Conservation (phyloP, 2,329 filamentous ascomycete species). For the Bimuria novae-zelandiae region DNA sequence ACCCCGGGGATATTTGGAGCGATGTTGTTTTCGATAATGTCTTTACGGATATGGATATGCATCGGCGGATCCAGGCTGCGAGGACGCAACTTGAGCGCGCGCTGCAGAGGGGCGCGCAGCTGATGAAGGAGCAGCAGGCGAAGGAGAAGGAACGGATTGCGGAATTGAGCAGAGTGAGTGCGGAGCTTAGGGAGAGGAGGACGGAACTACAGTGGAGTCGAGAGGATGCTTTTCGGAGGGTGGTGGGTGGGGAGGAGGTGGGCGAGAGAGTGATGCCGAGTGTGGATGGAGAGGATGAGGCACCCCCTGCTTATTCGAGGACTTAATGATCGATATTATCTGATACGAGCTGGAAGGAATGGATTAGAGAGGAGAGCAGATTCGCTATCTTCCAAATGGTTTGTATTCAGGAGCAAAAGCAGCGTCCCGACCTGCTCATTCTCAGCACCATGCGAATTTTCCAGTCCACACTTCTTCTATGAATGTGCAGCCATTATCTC, state of each 20-base stretch:
- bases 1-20: conserved; percentile 53
- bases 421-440: neutral
- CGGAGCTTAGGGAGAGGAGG: conserved; percentile 34
- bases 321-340: neutral
- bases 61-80: conserved; percentile 56
- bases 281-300: neutral
- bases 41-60: conserved; percentile 58
- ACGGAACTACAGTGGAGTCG: conserved; percentile 52
- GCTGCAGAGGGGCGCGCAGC: conserved; percentile 32
- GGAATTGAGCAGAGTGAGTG: conserved; percentile 37
- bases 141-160: conserved; percentile 25
- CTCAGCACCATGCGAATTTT: neutral
- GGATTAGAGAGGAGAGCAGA: neutral
- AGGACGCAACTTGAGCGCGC: conserved; percentile 37
- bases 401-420: neutral
- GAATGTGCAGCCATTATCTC: conserved; percentile 6
- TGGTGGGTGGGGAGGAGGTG: conserved; percentile 22
- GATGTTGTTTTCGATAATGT: conserved; percentile 63
- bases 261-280: neutral
- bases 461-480: neutral
- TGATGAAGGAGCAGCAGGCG: conserved; percentile 42
- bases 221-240: conserved; percentile 49
- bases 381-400: neutral
- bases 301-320: conserved; percentile 6
- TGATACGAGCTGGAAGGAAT: neutral